A percentile compares a stretch with the other conserved stretches of the same genome.
These are phyloP conservation scores for Porpolomopsis calyptriformis DNA, from an alignment of 768 basidiomycete species.

Conservation along the genomic window DNA sequence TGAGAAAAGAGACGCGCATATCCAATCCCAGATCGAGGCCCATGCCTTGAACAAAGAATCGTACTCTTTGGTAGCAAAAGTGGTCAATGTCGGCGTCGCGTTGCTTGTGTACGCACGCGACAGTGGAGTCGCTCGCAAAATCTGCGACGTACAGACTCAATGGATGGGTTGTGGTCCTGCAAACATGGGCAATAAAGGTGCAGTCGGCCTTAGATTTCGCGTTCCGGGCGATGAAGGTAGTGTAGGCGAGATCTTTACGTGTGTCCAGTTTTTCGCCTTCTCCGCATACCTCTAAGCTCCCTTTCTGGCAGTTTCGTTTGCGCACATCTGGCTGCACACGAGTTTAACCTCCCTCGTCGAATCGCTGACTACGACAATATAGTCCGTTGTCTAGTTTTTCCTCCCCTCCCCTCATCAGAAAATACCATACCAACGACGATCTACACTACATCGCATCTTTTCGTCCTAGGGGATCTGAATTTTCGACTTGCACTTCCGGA, in stretches of 20 bases:
- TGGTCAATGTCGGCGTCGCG: constrained; percentile 81
- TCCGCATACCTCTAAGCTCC: background rate
- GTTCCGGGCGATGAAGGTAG: constrained; percentile 44
- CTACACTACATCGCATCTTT: constrained; percentile 81
- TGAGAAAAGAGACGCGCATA: constrained; percentile 56
- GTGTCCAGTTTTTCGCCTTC: constrained; percentile 23
- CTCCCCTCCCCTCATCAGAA: constrained; percentile 33
- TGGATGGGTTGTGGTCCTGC: constrained; percentile 66
- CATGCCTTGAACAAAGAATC: constrained; percentile 62
- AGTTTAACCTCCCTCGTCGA: constrained; percentile 49
- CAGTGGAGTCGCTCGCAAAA: constrained; percentile 45
- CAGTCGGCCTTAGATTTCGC: constrained; percentile 79
- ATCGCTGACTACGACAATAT: constrained; percentile 77
- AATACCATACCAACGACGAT: constrained; percentile 44
- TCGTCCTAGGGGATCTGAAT: constrained; percentile 91
- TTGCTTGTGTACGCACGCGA: constrained; percentile 81
- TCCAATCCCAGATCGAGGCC: constrained; percentile 61
- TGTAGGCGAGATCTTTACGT: constrained; percentile 78
- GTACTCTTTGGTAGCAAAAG: constrained; percentile 69
- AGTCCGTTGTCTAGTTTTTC: constrained; percentile 70
- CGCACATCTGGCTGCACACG: constrained; percentile 84
- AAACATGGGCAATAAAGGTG: constrained; percentile 93
- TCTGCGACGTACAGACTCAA: constrained; percentile 57
- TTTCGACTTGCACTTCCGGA: constrained; percentile 68
- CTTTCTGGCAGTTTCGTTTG: constrained; percentile 63